These are phyloP conservation scores for Trametes versicolor DNA, from an alignment of 1,284 basidiomycete species.

Conservation along the genomic window DNA sequence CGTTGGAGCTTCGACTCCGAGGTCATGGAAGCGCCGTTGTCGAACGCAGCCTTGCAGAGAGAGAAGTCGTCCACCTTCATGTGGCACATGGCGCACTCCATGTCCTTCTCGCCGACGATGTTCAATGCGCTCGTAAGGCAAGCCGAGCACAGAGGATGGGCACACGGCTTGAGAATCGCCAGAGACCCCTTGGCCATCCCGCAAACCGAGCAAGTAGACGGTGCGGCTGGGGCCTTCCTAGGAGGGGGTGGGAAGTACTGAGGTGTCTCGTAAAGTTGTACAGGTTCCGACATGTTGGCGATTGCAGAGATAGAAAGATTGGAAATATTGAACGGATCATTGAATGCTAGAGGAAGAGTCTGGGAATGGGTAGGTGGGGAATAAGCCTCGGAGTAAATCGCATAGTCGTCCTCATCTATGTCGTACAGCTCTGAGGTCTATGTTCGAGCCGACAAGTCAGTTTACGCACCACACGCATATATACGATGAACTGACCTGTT, in stretches of 20 bases:
- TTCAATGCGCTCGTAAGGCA: conserved; percentile 85
- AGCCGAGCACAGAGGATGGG: conserved; percentile 76
- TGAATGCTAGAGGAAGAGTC: conserved; percentile 45
- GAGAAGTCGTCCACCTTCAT: conserved; percentile 74
- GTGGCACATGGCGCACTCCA: conserved; percentile 82
- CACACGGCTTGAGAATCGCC: conserved; percentile 76
- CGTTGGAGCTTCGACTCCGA: conserved; percentile 23
- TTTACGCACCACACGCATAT: too few species aligned
- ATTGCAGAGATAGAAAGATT: conserved; percentile 41
- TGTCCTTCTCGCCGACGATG: conserved; percentile 86
- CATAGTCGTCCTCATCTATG: conserved; percentile 75
- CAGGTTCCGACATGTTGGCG: conserved; percentile 40
- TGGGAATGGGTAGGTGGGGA: conserved; percentile 47
- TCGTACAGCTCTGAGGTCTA: conserved; percentile 71
- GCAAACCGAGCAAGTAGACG: conserved; percentile 59
- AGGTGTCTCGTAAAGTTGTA: conserved; percentile 40
- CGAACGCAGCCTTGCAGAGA: conserved; percentile 46
- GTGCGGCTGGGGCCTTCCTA: conserved; percentile 15
- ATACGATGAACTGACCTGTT: conserved; percentile 41
- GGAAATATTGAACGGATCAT: conserved; percentile 48
- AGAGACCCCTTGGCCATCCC: conserved; percentile 56
- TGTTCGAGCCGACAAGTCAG: conserved; percentile 32
- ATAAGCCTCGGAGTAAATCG: conserved; percentile 57
- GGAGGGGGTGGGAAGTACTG: conserved; percentile 27
- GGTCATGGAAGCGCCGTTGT: conserved; percentile 1